Conservation (phyloP, 73 alveolate genomes). For the Effrenium voratum region DNA sequence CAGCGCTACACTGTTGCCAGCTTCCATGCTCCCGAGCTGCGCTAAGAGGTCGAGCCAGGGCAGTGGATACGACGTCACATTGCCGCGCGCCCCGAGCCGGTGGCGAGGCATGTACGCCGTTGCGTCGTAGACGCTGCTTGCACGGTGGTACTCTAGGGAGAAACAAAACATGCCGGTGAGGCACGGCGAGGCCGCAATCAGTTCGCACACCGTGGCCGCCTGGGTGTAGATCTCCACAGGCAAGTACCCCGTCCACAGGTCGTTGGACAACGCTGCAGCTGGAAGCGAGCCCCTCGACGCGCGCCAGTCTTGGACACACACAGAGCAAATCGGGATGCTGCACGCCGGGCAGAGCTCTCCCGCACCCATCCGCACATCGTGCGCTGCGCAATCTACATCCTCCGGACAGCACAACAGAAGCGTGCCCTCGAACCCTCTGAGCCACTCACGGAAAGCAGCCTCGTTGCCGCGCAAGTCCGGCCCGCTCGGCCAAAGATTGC, state of each 20-base stretch:
- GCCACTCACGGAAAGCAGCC: background rate
- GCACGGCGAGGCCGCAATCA: background rate
- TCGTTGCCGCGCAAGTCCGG: no score
- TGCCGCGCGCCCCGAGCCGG: slow-evolving; percentile 8
- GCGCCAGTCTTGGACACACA: background rate
- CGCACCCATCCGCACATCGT: background rate
- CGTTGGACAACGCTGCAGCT: background rate
- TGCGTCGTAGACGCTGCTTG: background rate
- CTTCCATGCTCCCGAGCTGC: background rate
- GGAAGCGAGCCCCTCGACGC: background rate
- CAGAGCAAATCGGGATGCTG: background rate
- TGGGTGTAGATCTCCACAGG: background rate
- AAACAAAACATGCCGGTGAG: background rate
- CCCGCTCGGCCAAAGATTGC: no score
- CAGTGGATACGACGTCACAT: background rate
- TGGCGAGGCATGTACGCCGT: background rate
- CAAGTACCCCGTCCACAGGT: background rate
- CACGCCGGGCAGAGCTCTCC: background rate
- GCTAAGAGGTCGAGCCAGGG: background rate
- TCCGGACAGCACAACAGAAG: background rate
- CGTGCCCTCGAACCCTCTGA: background rate
- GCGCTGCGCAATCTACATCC: background rate
- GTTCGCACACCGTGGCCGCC: background rate
- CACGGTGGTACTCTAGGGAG: background rate
- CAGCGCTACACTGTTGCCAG: background rate